Conservation (phyloP, 495 filamentous ascomycete genomes). For the Stereocaulon alpinum region DNA sequence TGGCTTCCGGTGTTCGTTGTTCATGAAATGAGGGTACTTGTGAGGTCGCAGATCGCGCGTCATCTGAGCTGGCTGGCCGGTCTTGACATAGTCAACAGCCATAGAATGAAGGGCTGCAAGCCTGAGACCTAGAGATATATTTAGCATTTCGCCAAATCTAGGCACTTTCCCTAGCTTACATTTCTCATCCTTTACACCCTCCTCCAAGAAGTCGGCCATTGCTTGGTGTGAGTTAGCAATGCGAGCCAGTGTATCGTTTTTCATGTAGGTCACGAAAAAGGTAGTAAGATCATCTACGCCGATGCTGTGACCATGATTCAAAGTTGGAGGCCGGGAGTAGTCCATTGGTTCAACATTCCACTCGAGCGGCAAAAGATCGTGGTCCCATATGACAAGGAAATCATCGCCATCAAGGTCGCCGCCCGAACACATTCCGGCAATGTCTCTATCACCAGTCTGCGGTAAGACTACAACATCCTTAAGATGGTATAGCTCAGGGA, state of each 20-base stretch:
- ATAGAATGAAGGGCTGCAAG: slow-evolving; percentile 78
- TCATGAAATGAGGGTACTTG: slow-evolving; percentile 86
- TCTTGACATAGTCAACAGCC: slow-evolving; percentile 90
- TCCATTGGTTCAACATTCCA: slow-evolving; percentile 70
- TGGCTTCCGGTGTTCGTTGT: slow-evolving; percentile 45
- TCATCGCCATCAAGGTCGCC: slow-evolving; percentile 96
- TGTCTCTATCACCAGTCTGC: slow-evolving; percentile 67
- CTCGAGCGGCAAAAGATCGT: slow-evolving; percentile 54
- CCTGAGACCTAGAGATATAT: slow-evolving; percentile 37
- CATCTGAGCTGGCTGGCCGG: slow-evolving; percentile 67
- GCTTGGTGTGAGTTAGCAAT: slow-evolving; percentile 84
- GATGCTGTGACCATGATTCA: slow-evolving; percentile 47
- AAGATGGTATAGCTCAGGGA: slow-evolving; percentile 60
- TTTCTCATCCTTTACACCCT: slow-evolving; percentile 55
- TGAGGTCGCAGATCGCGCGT: slow-evolving; percentile 44
- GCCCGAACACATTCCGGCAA: slow-evolving; percentile 90
- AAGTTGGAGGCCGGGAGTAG: slow-evolving; percentile 44
- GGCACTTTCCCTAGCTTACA: slow-evolving; percentile 36
- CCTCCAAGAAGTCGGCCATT: slow-evolving; percentile 50
- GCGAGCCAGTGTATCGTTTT: slow-evolving; percentile 66
- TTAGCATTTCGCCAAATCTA: background rate
- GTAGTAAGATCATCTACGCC: slow-evolving; percentile 57
- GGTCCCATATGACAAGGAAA: slow-evolving; percentile 89
- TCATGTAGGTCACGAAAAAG: slow-evolving; percentile 92
- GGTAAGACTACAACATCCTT: slow-evolving; percentile 82